These are phyloP conservation scores for Fusarium tjaetaba DNA, from an alignment of 2,329 filamentous ascomycete genomes.

Conservation along the genomic window DNA sequence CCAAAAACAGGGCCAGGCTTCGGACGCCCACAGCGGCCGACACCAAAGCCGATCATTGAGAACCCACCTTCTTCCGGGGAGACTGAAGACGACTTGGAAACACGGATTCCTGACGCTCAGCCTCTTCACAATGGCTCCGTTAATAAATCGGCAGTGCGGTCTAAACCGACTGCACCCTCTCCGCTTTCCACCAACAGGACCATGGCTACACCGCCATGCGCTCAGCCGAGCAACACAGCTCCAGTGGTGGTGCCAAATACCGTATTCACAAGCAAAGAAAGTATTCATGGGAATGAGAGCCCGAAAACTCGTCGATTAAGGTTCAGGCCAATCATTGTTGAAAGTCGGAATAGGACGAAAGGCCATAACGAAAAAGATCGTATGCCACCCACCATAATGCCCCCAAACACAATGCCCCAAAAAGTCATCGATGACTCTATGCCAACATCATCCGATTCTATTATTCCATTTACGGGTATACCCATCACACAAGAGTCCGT, in stretches of 20 bases:
- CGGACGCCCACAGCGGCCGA: conserved; percentile 12
- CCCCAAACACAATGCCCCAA: conserved; percentile 19
- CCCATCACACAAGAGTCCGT: conserved; percentile 30
- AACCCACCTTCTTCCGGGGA: conserved; percentile 31
- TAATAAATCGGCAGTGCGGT: conserved; percentile 39
- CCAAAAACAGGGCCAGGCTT: conserved; percentile 28
- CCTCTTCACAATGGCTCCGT: conserved; percentile 30
- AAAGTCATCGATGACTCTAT: conserved; percentile 39
- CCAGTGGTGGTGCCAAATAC: conserved; percentile 37
- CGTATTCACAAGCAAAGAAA: not conserved
- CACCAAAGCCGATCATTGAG: conserved; percentile 8
- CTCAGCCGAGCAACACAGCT: conserved; percentile 43
- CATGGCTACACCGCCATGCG: conserved; percentile 47
- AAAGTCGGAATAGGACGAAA: conserved; percentile 13
- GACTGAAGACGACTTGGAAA: conserved; percentile 52
- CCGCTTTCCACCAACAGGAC: conserved; percentile 20
- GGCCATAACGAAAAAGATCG: conserved; percentile 20
- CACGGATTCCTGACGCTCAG: conserved; percentile 47
- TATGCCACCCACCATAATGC: conserved; percentile 40
- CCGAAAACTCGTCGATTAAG: conserved; percentile 34
- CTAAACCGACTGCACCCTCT: conserved; percentile 25
- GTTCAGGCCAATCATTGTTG: conserved; percentile 36
- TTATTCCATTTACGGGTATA: conserved; percentile 43
- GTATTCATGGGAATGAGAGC: not conserved
- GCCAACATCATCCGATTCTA: conserved; percentile 44